phyloP scores from a whole-genome alignment of 495 filamentous ascomycete species.

The Penicillium herquei region DNA sequence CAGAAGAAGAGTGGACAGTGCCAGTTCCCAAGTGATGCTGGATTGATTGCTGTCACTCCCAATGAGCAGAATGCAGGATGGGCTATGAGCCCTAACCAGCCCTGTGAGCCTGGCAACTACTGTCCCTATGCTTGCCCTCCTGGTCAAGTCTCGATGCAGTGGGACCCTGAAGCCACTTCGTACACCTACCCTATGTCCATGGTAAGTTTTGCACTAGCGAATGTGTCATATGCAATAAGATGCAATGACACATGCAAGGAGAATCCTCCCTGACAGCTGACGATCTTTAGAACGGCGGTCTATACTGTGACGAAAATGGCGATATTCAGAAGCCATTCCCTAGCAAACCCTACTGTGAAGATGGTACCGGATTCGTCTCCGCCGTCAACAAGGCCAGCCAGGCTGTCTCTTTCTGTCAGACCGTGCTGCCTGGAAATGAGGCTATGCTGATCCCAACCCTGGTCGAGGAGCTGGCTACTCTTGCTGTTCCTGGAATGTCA shows the following conservation, averaged over 20 bases:
- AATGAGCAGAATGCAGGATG: constrained; percentile 68
- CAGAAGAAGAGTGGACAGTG: constrained; percentile 54
- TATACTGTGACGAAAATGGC: constrained; percentile 70
- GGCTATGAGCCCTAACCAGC: constrained; percentile 78
- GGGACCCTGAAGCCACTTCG: constrained; percentile 66
- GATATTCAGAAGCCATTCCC: constrained; percentile 70
- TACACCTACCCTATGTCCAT: constrained; percentile 72
- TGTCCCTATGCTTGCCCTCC: constrained; percentile 79
- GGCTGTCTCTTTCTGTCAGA: constrained; percentile 75
- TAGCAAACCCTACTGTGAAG: constrained; percentile 66
- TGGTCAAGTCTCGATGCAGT: constrained; percentile 76
- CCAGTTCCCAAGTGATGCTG: constrained; percentile 64
- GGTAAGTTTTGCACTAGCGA: constrained; percentile 48
- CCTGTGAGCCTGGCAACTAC: constrained; percentile 65
- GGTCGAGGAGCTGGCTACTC: constrained; percentile 49
- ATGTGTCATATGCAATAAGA: constrained; percentile 14
- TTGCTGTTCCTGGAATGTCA: constrained; percentile 68
- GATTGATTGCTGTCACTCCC: constrained; percentile 67
- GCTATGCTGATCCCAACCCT: constrained; percentile 82
- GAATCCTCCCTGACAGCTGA: constrained; percentile 21
- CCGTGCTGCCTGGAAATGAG: constrained; percentile 81
- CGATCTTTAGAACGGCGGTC: constrained; percentile 63
- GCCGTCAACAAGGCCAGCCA: constrained; percentile 62
- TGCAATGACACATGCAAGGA: constrained; percentile 17
- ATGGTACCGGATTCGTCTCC: constrained; percentile 63